Percentiles rank a stretch among this genome's conserved stretches.
Evolutionary conservation across 2,329 filamentous ascomycete species (phyloP).

Genomic region (Penicillium sp.): DNA sequence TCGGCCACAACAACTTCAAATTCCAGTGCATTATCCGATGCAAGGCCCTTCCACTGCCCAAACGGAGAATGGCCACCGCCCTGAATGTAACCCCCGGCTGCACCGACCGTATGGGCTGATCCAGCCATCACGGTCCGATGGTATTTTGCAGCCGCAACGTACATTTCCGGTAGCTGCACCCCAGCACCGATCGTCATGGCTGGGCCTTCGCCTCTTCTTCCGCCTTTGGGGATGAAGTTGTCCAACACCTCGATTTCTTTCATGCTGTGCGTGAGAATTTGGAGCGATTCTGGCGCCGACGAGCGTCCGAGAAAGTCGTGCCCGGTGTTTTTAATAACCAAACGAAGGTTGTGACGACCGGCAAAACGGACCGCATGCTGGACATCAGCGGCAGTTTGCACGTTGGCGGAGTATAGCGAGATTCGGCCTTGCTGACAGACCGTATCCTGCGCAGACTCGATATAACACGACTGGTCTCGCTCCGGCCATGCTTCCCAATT

Average conservation of each 20-base stretch:
- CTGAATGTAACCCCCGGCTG: conserved; percentile 21
- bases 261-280: conserved; percentile 33
- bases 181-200: conserved; percentile 13
- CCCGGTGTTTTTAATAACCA: conserved; percentile 34
- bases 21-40: conserved; percentile 33
- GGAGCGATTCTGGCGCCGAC: conserved; percentile 28
- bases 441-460: conserved; percentile 20
- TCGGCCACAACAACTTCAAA: conserved; percentile 24
- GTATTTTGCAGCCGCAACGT: conserved; percentile 7
- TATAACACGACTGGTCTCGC: conserved; percentile 32
- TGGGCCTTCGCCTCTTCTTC: conserved; percentile 8
- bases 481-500: conserved; percentile 39
- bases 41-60: conserved; percentile 30
- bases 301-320: conserved; percentile 34
- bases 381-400: conserved; percentile 28
- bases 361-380: conserved; percentile 37
- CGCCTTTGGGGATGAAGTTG: conserved; percentile 19
- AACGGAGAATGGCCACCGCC: conserved; percentile 30
- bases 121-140: conserved; percentile 8
- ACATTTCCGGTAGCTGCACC: conserved; percentile 11
- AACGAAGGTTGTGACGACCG: conserved; percentile 26
- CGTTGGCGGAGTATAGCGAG: conserved; percentile 34
- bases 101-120: conserved; percentile 11
- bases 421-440: conserved; percentile 33
- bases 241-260: conserved; percentile 23